These are phyloP conservation scores for Venturia asperata DNA, from an alignment of 2,329 filamentous ascomycete species.

Conservation along the genomic window DNA sequence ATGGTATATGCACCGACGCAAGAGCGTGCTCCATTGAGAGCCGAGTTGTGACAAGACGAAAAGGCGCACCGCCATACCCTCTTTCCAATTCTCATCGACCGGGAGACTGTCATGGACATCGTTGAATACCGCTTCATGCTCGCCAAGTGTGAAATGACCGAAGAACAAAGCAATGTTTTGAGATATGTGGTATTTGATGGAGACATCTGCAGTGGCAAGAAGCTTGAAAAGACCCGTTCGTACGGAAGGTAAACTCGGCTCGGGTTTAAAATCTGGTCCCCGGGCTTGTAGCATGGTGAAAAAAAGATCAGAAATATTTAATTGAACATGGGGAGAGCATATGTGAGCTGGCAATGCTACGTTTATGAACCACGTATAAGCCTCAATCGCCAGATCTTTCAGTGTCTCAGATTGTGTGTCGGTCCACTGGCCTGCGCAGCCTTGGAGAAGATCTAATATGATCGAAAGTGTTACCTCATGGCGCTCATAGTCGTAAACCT, in stretches of 20 bases:
- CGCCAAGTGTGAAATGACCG: conserved; percentile 68
- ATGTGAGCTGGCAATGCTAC: conserved; percentile 59
- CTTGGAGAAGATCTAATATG: conserved; percentile 61
- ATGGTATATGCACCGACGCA: conserved; percentile 82
- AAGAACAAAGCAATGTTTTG: conserved; percentile 67
- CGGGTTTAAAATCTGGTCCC: conserved; percentile 55
- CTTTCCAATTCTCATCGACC: conserved; percentile 58
- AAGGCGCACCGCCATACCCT: conserved; percentile 80
- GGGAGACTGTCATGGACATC: conserved; percentile 80
- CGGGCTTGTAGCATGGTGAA: conserved; percentile 61
- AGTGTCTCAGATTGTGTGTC: conserved; percentile 51
- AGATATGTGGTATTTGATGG: conserved; percentile 70
- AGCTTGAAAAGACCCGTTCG: conserved; percentile 69
- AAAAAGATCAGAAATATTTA: conserved; percentile 60
- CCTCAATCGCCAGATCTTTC: conserved; percentile 59
- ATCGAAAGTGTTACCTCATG: conserved; percentile 66
- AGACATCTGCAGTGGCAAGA: conserved; percentile 57
- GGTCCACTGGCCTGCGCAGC: conserved; percentile 57
- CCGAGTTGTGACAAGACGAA: conserved; percentile 70
- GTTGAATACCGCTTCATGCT: conserved; percentile 76
- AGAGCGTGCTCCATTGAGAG: conserved; percentile 74
- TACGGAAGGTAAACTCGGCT: conserved; percentile 52
- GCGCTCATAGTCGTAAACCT: conserved; percentile 55
- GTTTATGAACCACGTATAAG: conserved; percentile 73
- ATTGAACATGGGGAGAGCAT: conserved; percentile 62